Evolutionary conservation across 2,329 filamentous ascomycete genomes (phyloP).

Genomic region (Microsporum ferrugineum): DNA sequence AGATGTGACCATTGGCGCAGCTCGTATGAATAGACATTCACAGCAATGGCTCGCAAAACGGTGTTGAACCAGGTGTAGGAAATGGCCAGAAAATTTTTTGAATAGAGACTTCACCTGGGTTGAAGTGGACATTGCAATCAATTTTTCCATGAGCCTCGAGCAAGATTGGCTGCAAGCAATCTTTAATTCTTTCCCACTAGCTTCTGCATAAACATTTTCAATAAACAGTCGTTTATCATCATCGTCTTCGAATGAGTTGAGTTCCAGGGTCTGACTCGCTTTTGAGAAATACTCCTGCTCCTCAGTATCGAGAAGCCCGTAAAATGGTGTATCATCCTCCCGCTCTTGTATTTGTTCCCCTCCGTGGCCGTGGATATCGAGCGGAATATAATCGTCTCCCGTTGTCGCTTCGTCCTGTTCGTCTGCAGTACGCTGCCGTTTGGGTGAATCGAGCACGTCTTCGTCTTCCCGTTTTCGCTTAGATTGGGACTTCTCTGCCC

Average conservation of each 20-base stretch:
- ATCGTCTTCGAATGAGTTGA: slow-evolving; percentile 69
- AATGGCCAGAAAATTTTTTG: slow-evolving; percentile 72
- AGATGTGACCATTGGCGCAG: slow-evolving; percentile 64
- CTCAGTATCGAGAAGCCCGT: slow-evolving; percentile 80
- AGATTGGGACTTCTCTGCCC: slow-evolving; percentile 22
- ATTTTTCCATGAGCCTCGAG: slow-evolving; percentile 79
- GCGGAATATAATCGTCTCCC: slow-evolving; percentile 31
- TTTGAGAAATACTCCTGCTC: slow-evolving; percentile 93
- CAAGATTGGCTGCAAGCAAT: slow-evolving; percentile 91
- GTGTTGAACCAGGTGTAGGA: slow-evolving; percentile 81
- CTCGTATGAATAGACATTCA: slow-evolving; percentile 78
- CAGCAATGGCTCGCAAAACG: slow-evolving; percentile 96
- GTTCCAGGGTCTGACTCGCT: slow-evolving; percentile 78
- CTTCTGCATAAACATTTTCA: slow-evolving; percentile 74
- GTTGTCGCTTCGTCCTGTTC: slow-evolving; percentile 11
- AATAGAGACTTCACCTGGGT: slow-evolving; percentile 80
- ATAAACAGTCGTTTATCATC: slow-evolving; percentile 64
- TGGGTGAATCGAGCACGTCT: slow-evolving; percentile 24
- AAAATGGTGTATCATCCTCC: slow-evolving; percentile 59
- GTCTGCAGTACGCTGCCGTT: slow-evolving; percentile 27
- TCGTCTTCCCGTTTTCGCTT: slow-evolving; percentile 29
- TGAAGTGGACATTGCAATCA: slow-evolving; percentile 70
- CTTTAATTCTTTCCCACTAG: slow-evolving; percentile 86
- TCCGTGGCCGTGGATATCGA: slow-evolving; percentile 18
- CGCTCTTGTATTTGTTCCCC: slow-evolving; percentile 14